Evolutionary conservation across 2,329 filamentous ascomycete species (phyloP), one percentile per base, ranked within the genome.

Genomic region (Lecanosticta acicola): DNA sequence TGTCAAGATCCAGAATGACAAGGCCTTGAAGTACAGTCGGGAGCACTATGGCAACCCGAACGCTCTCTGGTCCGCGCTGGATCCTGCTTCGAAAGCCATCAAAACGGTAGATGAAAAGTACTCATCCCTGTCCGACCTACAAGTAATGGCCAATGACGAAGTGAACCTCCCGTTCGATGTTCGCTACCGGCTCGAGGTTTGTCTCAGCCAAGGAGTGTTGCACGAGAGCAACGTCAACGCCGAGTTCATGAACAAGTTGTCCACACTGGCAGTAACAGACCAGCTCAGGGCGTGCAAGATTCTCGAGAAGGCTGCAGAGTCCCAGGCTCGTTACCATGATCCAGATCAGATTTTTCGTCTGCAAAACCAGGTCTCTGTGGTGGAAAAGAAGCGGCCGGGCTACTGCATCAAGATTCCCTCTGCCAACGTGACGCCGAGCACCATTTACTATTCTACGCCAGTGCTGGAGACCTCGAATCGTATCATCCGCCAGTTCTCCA

Each of bases 151-250:
- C 7, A 51, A 50, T 13, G 46, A 43, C 8, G 39, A 26, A 7
- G 34, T 46, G 10, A 50, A 66, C 17, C 63, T 71, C 2, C 51
- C 70, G 0, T 96, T 89, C 50, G 69, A 80, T 1, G 79, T 95
- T 1, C 79, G 87, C 13, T 98, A 97, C 61, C 89, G 95, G 63
- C 77, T 98, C 0, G 91, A 98, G 64, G 90, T 88, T 0, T 97
- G 91, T 62, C 75, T 97, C n/a, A 94, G 90, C 0, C 79, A 84
- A 20, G 81, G 83, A 0, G 73, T 81, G 18, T 69, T 98, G 10
- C 84, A 83, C 43, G 91, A 96, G 63, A 79, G 87, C 61, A 85
- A 78, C 38, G 76, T 97, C 36, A 76, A 72, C 1, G 63, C 67
- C 1, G 74, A 79, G 2, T 97, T 97, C 54, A 68, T 94, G 2